Evolutionary conservation across 495 filamentous ascomycete genomes (phyloP).

Genomic region (Xylaria flabelliformis): DNA sequence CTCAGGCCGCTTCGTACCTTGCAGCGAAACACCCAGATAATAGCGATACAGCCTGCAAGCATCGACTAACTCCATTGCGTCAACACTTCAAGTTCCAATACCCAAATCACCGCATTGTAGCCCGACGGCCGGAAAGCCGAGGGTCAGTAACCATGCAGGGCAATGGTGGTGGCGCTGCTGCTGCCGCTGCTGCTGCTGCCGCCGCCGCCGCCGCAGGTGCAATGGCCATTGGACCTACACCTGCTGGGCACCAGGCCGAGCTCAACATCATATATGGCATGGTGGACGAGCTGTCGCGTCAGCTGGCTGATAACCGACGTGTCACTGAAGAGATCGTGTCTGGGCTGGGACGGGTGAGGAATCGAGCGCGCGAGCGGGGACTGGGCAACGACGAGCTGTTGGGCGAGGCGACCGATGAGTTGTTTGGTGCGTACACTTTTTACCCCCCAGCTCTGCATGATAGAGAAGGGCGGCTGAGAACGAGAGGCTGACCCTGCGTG

Average conservation of each 20-base stretch:
- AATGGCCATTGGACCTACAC: constrained; percentile 60
- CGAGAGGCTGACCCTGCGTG: constrained; percentile 10
- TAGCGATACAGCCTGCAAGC: background rate
- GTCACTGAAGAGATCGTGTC: constrained; percentile 75
- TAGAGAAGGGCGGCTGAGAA: background rate
- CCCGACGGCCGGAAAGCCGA: background rate
- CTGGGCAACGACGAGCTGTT: constrained; percentile 60
- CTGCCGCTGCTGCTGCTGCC: constrained; percentile 48
- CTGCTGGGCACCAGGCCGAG: constrained; percentile 85
- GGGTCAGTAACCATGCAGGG: constrained; percentile 51
- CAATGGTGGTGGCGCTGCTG: constrained; percentile 59
- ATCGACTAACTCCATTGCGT: background rate
- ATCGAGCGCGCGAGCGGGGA: constrained; percentile 51
- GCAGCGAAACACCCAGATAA: background rate
- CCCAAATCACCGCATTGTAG: background rate
- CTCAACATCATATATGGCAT: constrained; percentile 84
- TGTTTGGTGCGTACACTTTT: constrained; percentile 48
- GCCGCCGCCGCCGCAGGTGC: constrained; percentile 55
- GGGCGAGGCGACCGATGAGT: constrained; percentile 51
- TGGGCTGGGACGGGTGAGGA: constrained; percentile 62
- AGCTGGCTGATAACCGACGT: constrained; percentile 78
- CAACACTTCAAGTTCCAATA: background rate
- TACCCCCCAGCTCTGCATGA: background rate
- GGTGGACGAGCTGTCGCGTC: constrained; percentile 79
- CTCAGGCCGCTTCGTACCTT: background rate